phyloP scores from a whole-genome alignment of 495 filamentous ascomycete genomes.

The Penicillium psychrofluorescens region DNA sequence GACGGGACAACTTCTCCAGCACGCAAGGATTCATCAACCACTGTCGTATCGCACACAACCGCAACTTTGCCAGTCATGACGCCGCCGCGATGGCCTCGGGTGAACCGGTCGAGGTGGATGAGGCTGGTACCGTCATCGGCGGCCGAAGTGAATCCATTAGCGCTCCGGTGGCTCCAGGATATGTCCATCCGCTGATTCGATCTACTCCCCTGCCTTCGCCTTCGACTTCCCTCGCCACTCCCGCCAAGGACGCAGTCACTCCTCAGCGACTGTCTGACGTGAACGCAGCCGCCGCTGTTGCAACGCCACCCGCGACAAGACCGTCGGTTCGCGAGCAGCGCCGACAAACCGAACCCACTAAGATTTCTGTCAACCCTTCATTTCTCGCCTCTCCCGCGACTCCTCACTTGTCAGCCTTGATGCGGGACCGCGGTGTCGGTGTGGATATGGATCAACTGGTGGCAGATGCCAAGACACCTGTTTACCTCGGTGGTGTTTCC shows the following conservation, averaged over 20 bases:
- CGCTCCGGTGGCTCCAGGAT: conserved; percentile 33
- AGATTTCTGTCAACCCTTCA: conserved; percentile 10
- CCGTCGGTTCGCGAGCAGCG: conserved; percentile 4
- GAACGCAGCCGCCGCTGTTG: conserved; percentile 14
- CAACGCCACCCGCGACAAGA: conserved; percentile 24
- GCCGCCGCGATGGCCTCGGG: conserved; percentile 87
- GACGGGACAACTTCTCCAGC: conserved; percentile 83
- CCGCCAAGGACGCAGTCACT: conserved; percentile 36
- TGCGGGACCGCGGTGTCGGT: conserved; percentile 56
- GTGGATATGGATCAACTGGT: conserved; percentile 54
- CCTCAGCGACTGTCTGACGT: conserved; percentile 13
- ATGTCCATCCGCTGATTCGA: conserved; percentile 65
- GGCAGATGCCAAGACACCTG: conserved; percentile 13
- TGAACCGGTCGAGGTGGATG: conserved; percentile 66
- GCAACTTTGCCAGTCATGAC: conserved; percentile 90
- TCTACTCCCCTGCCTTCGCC: conserved; percentile 51
- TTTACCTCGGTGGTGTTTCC: conserved; percentile 33
- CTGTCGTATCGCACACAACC: conserved; percentile 87
- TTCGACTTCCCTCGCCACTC: conserved; percentile 34
- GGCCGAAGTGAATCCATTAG: conserved; percentile 40
- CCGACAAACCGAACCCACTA: conserved; percentile 7
- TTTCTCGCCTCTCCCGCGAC: conserved; percentile 54
- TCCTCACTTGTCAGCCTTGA: conserved; percentile 66
- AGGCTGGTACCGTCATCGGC: conserved; percentile 47
- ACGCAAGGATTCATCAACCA: conserved; percentile 98